phyloP scores from a whole-genome alignment of 805 yeast species.

The Saccharomycopsis malanga region DNA sequence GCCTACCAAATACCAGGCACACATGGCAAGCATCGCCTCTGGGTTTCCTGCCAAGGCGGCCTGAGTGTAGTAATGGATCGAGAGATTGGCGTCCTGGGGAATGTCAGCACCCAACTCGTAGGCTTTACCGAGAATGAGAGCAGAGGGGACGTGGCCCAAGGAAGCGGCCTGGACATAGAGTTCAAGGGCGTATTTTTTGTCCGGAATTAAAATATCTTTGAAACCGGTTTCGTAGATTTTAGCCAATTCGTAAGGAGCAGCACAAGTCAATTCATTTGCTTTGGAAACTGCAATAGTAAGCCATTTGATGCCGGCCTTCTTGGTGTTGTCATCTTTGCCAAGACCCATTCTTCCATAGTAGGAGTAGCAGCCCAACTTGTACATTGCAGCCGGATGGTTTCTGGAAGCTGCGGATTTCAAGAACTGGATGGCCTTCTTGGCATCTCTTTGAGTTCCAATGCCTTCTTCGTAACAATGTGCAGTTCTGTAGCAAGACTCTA shows the following conservation, averaged over 20 bases:
- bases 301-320: conserved; percentile 90
- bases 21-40: conserved; percentile 82
- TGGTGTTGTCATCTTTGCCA: conserved; percentile 52
- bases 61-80: conserved; percentile 87
- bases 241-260: conserved; percentile 93
- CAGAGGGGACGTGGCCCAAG: conserved; percentile 75
- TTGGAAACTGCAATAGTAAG: conserved; percentile 75
- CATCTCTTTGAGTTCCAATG: conserved; percentile 82
- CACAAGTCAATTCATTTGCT: conserved; percentile 78
- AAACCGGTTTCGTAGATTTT: conserved; percentile 79
- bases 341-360: conserved; percentile 83
- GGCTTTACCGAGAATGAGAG: conserved; percentile 69
- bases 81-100: conserved; percentile 72
- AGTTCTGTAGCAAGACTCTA: conserved; percentile 86
- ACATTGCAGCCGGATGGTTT: conserved; percentile 96
- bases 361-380: conserved; percentile 80
- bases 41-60: conserved; percentile 89
- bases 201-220: conserved; percentile 79
- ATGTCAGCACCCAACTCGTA: conserved; percentile 71
- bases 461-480: conserved; percentile 93
- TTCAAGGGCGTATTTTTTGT: conserved; percentile 75
- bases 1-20: conserved; percentile 96
- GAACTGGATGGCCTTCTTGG: conserved; percentile 77
- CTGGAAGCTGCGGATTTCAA: conserved; percentile 81
- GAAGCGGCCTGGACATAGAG: conserved; percentile 84